phyloP scores from a whole-genome alignment of 306 rosid genomes.

The Prunus mongolica region DNA sequence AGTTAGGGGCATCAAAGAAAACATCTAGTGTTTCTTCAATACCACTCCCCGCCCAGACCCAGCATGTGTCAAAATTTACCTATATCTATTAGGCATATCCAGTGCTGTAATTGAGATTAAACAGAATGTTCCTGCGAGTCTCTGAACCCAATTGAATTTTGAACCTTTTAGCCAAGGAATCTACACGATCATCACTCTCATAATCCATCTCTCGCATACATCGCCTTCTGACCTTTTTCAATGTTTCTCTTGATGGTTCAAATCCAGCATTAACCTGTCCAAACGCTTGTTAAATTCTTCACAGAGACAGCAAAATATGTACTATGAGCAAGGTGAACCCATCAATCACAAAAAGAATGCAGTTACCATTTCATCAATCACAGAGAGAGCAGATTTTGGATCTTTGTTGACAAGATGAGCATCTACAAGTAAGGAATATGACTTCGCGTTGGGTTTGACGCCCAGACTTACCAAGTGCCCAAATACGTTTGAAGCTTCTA shows the following conservation, averaged over 20 bases:
- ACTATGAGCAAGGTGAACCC: background rate
- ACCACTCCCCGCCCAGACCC: background rate
- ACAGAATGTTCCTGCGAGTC: conserved; percentile 54
- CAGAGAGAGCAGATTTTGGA: conserved; percentile 61
- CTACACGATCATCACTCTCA: conserved; percentile 56
- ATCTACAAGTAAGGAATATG: conserved; percentile 74
- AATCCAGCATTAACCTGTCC: conserved; percentile 70
- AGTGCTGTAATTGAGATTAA: conserved; percentile 55
- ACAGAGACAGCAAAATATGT: background rate
- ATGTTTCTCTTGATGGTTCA: conserved; percentile 57
- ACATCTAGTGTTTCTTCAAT: background rate
- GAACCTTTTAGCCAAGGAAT: conserved; percentile 44
- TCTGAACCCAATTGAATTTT: conserved; percentile 51
- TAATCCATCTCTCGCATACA: conserved; percentile 72
- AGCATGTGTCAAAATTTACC: conserved; percentile 31
- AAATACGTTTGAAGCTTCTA: conserved; percentile 78
- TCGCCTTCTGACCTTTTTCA: conserved; percentile 71
- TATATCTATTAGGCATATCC: conserved; percentile 36
- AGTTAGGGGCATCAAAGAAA: background rate
- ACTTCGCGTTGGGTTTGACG: conserved; percentile 74
- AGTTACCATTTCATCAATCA: conserved; percentile 71
- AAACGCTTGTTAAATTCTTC: conserved; percentile 20
- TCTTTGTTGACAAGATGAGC: conserved; percentile 84
- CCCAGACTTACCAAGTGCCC: conserved; percentile 79
- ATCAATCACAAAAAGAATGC: conserved; percentile 7